Base-by-base conservation (phyloP, 768 basidiomycete genomes). In the Harrya chromipes region DNA sequence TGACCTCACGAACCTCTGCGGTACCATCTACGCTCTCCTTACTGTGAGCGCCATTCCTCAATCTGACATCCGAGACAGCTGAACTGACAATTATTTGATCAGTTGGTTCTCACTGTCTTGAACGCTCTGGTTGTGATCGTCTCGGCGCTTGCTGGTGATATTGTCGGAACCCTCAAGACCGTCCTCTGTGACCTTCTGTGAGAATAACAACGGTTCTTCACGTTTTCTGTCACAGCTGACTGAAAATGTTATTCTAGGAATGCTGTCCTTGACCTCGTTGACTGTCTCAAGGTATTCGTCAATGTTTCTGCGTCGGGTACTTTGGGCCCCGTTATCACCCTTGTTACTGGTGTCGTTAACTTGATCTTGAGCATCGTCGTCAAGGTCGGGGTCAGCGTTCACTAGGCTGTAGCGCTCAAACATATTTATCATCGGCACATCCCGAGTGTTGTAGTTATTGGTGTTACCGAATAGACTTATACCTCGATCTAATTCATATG, bases 161-260 rank as follows among this genome's bases (percentile, higher is more conserved):
- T 37, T 1, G 26, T 35, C n/a, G 43, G 17, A 13, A 44, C 29
- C 9, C 16, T 56, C 7, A 29, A 46, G 10, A 11, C 4, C 0
- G 40, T 34, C 12, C 12, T 56, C 20, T 6, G 12, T n/a, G 19
- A 34, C 12, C 27, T 56, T 19, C 39, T 56, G 55, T 56, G 42
- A 26, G 50, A 16, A 16, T 16, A 6, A 14, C 26, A 23, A 2
- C 12, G 5, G 2, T 2, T 37, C 7, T 17, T 31, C 14, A 0
- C 16, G 9, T 11, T 21, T 9, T 3, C 9, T 19, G 1, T 16
- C 0, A 21, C 17, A 8, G 2, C 29, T 26, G 13, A 43, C 20
- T 53, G 16, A n/a, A 16, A 33, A 14, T 16, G 6, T 4, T 4
- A 26, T 12, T 29, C 1, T 10, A 54, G 53, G 4, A 1, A 38